Conservation (phyloP, 371 early-diverging fungal species). For the Rhizopus microsporus region DNA sequence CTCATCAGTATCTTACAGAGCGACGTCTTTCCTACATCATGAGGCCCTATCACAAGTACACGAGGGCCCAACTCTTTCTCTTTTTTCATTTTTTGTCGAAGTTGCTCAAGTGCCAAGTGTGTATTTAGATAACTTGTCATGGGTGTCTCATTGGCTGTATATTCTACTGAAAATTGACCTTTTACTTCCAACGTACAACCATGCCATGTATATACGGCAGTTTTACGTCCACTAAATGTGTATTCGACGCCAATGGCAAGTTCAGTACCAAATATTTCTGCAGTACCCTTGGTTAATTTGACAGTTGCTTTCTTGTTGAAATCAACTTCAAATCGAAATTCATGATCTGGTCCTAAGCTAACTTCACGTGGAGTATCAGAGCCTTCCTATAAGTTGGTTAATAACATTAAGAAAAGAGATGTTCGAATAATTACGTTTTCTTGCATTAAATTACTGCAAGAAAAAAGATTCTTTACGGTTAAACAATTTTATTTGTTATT, state of each 20-base stretch:
- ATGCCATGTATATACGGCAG: conserved; percentile 94
- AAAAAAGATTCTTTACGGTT: no score
- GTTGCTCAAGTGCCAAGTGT: conserved; percentile 85
- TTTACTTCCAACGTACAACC: conserved; percentile 79
- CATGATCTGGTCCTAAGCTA: conserved; percentile 63
- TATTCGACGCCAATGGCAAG: conserved; percentile 77
- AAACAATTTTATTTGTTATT: no score
- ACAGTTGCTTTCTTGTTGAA: conserved; percentile 48
- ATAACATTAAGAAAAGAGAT: neutral
- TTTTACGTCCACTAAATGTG: conserved; percentile 79
- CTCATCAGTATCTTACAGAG: conserved; percentile 80
- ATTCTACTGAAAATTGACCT: conserved; percentile 78
- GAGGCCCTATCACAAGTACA: conserved; percentile 88
- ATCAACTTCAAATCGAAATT: conserved; percentile 79
- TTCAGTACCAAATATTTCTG: conserved; percentile 93
- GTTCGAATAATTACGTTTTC: no score
- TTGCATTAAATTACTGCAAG: no score
- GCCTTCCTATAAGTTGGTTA: conserved; percentile 16
- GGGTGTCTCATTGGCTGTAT: conserved; percentile 91
- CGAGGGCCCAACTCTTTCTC: conserved; percentile 64
- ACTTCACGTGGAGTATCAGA: conserved; percentile 28
- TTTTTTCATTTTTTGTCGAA: conserved; percentile 60
- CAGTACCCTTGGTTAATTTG: conserved; percentile 76
- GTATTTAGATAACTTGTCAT: conserved; percentile 88
- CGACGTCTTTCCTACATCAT: conserved; percentile 91